Base-by-base conservation (phyloP, 164 flowering plant species). In the Magnolia kwangsiensis region DNA sequence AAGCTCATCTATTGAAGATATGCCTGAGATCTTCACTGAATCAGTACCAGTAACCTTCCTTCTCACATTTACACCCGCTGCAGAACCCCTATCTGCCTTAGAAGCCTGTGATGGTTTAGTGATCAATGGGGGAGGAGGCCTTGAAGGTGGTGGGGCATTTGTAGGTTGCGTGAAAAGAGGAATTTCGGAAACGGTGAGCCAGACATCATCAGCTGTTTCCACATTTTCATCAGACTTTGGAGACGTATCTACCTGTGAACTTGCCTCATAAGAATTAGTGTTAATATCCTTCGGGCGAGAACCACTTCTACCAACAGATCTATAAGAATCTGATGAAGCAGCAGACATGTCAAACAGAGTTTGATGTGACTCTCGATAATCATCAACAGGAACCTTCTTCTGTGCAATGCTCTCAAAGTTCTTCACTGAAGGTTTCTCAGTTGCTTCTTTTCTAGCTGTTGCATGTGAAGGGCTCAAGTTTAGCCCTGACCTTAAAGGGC, bases 111-210 rank as follows among this genome's bases (percentile, higher is more conserved):
- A 81, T 21, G 95, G 92, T 80, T 89, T 86, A 19, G 94, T 74
- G 63, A 45, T 10, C 23, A 74, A 51, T 19, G 76, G 72, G 31
- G 87, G 98, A 64, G 98, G 98, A 8, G 97, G 98, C 78, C 99
- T 92, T 79, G 98, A 89, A 79, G 99, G 99, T 20, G 99, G 98
- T 66, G 99, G 97, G 74, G 97, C 95, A 84, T 85, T 83, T 72
- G 98, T 92, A 11, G 97, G 99, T 76, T 89, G 93, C 7, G 99
- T 96, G 75, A 85, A 90, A 74, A 96, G 93, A 82, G 93, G 97
- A 81, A 96, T 78, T 80, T 94, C 98, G 50, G 91, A 88, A 63
- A 96, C 99, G 69, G 92, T 88, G 24, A 96, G 86, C 99, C 99
- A 96, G 69, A 92, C 61, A 72, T 92, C 95, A 81, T 88, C 93